phyloP scores from a whole-genome alignment of 1,284 basidiomycete species.

The Pseudozyma hubeiensis region DNA sequence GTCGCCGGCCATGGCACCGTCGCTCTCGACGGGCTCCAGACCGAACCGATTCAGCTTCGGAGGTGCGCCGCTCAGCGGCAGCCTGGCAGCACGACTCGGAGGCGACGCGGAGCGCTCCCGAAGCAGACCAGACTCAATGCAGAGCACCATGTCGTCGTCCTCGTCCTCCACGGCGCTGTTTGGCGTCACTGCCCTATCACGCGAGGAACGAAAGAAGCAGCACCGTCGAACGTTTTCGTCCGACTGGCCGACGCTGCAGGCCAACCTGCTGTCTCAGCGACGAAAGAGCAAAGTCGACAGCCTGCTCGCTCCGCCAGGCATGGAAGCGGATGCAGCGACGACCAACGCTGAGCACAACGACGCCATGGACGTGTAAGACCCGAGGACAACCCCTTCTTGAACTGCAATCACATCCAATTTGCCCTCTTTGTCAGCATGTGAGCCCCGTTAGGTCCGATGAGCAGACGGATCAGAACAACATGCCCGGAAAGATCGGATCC shows the following conservation, averaged over 20 bases:
- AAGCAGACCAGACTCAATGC: conserved; percentile 41
- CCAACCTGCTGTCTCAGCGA: conserved; percentile 27
- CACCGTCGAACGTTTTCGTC: conserved; percentile 51
- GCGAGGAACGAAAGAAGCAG: conserved; percentile 51
- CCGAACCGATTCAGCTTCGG: conserved; percentile 31
- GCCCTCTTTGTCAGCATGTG: too few species aligned
- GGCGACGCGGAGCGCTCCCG: conserved; percentile 9
- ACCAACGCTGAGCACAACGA: background rate
- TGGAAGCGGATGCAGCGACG: background rate
- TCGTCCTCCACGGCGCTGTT: conserved; percentile 38
- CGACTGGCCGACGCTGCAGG: conserved; percentile 49
- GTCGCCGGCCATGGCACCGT: conserved; percentile 28
- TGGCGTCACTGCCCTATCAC: conserved; percentile 37
- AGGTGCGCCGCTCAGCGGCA: conserved; percentile 14
- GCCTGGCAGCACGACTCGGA: conserved; percentile 13
- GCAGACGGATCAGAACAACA: too few species aligned
- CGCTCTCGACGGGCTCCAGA: conserved; percentile 25
- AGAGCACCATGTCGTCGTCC: conserved; percentile 24
- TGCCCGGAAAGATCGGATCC: too few species aligned
- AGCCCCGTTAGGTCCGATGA: too few species aligned
- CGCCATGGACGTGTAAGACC: background rate
- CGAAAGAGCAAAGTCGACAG: conserved; percentile 26
- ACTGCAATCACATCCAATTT: too few species aligned
- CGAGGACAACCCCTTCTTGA: too few species aligned
- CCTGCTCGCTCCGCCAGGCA: background rate